Evolutionary conservation across 2,329 filamentous ascomycete genomes (phyloP).

Genomic region (Dissoconium aciculare): DNA sequence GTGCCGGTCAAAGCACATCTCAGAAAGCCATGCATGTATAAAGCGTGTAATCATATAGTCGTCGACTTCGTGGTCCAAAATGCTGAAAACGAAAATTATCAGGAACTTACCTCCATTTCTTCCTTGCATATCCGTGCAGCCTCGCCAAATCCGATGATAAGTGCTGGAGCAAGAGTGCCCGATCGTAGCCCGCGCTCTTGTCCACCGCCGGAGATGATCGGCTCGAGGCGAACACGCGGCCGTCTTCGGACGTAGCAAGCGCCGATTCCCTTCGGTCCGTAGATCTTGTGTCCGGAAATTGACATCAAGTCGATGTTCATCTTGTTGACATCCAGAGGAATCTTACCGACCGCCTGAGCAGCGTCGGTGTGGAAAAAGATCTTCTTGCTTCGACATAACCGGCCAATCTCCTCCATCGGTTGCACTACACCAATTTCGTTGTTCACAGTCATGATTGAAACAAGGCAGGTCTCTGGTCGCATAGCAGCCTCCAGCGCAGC

Average conservation of each 20-base stretch:
- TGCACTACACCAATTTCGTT: conserved; percentile 99
- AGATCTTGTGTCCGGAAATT: conserved; percentile 96
- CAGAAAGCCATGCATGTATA: conserved; percentile 83
- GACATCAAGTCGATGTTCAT: conserved; percentile 99
- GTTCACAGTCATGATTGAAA: conserved; percentile 98
- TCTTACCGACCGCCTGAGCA: conserved; percentile 97
- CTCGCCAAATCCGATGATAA: conserved; percentile 88
- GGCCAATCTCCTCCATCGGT: conserved; percentile 83
- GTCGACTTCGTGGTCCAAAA: conserved; percentile 14
- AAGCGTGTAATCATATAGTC: conserved; percentile 66
- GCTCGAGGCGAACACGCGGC: conserved; percentile 84
- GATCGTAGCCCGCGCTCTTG: conserved; percentile 91
- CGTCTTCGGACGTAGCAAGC: conserved; percentile 90
- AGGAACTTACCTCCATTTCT: conserved; percentile 65
- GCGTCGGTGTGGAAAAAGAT: conserved; percentile 96
- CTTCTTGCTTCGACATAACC: conserved; percentile 78
- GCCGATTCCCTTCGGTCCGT: conserved; percentile 92
- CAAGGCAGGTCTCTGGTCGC: conserved; percentile 74
- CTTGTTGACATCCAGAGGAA: conserved; percentile 87
- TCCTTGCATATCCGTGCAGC: conserved; percentile 82
- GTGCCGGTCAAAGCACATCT: conserved; percentile 46
- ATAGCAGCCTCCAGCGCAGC: conserved; percentile 77
- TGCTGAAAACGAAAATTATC: neutral
- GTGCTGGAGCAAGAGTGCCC: conserved; percentile 76
- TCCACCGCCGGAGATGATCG: conserved; percentile 88